phyloP scores from a whole-genome alignment of 257 asterid genomes.

The Solanum bukasovii region DNA sequence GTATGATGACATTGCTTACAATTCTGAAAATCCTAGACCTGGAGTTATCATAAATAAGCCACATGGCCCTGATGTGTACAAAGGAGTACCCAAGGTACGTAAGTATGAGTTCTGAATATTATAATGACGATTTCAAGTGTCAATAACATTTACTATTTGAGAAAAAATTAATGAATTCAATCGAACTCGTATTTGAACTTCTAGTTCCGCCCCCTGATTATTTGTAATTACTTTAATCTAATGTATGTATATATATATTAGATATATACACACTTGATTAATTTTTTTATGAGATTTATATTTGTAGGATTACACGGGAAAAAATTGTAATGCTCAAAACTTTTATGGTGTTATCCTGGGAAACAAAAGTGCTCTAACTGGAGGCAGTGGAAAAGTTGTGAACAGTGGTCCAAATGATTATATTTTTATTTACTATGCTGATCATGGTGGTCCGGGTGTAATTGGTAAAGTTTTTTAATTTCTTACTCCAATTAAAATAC shows the following conservation, averaged over 20 bases:
- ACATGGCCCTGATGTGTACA: conserved; percentile 62
- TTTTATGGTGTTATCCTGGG: conserved; percentile 71
- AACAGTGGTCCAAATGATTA: conserved; percentile 82
- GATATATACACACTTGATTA: background rate
- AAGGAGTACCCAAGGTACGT: conserved; percentile 63
- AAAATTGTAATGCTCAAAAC: conserved; percentile 52
- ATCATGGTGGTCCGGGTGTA: conserved; percentile 85
- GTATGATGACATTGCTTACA: conserved; percentile 80
- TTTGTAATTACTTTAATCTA: background rate
- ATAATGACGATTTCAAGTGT: no score
- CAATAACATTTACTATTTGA: background rate
- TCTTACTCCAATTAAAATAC: background rate
- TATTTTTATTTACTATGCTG: conserved; percentile 68
- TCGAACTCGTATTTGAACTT: no score
- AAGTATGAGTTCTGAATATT: background rate
- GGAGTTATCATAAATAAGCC: conserved; percentile 85
- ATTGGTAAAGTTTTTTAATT: conserved; percentile 35
- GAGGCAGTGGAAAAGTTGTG: conserved; percentile 91
- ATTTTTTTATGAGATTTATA: background rate
- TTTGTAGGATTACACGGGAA: conserved; percentile 69
- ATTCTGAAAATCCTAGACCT: conserved; percentile 58
- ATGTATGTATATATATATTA: background rate
- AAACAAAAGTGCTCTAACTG: conserved; percentile 53
- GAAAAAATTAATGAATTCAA: background rate
- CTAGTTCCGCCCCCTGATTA: background rate